These are phyloP conservation scores for Alternaria consortialis DNA, from an alignment of 2,329 filamentous ascomycete species.

Conservation along the genomic window DNA sequence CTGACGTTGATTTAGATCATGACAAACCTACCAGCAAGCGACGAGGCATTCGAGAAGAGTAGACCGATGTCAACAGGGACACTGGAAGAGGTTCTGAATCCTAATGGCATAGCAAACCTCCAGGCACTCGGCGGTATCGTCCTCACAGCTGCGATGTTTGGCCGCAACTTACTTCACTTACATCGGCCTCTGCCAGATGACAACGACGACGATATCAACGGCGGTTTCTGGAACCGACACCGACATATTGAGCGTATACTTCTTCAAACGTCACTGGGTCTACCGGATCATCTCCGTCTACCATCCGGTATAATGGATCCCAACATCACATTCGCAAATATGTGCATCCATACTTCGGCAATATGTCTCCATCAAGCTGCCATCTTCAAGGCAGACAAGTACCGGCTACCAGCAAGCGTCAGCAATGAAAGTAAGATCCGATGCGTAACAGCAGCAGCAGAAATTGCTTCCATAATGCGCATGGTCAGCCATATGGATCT, in stretches of 20 bases:
- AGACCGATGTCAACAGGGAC: constrained; percentile 75
- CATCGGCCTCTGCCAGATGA: constrained; percentile 86
- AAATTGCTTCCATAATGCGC: constrained; percentile 94
- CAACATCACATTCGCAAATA: constrained; percentile 92
- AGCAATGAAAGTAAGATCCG: constrained; percentile 90
- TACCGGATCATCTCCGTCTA: constrained; percentile 83
- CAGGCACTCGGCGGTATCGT: constrained; percentile 82
- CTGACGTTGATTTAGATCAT: constrained; percentile 64
- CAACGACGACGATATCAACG: constrained; percentile 85
- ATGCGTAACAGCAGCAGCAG: constrained; percentile 91
- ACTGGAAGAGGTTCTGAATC: constrained; percentile 73
- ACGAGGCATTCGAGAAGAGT: constrained; percentile 85
- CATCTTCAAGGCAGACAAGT: constrained; percentile 95
- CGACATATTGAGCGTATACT: constrained; percentile 88
- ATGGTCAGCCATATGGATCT: constrained; percentile 92
- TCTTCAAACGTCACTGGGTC: constrained; percentile 81
- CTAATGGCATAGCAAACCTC: constrained; percentile 75
- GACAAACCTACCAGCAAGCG: constrained; percentile 83
- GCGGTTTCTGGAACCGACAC: constrained; percentile 95
- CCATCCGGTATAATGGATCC: constrained; percentile 78
- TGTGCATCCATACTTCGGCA: constrained; percentile 95
- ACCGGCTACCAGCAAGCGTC: constrained; percentile 77
- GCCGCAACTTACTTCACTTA: constrained; percentile 87
- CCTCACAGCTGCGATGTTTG: constrained; percentile 88
- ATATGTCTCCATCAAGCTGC: constrained; percentile 98